Evolutionary conservation across 768 basidiomycete species (phyloP), one percentile per base, ranked within the genome.

Genomic region (Leccinum pellstonianum): DNA sequence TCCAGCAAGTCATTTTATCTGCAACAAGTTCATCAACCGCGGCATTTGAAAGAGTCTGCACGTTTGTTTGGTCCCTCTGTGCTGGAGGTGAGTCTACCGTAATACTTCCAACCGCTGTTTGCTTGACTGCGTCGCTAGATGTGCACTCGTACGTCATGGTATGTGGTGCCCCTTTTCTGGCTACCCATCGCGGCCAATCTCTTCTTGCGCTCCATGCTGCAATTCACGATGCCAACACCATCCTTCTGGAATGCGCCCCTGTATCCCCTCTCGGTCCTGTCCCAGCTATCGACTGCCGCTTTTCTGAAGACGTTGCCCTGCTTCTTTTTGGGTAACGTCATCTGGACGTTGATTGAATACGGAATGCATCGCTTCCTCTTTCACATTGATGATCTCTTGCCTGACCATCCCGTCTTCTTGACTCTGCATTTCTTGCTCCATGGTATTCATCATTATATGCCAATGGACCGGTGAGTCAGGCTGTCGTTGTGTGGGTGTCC

Each of bases 301-400:
- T 75, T 87, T 58, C 63, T 74, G 10, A 85, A 89, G 66, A 81
- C 86, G 0, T 56, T 82, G 19, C 63, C 76, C 0, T 96, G 86
- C 74, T 98, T 95, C 80, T 72, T 93, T 60, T 54, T 86, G 46
- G 97, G 97, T 5, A 95, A 93, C 72, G 33, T 97, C 53, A 80
- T 96, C 57, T 99, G 96, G 96, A 98, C 97, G 0, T 72, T 97
- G 59, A 76, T 97, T 73, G 97, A 98, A 75, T 99, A 98, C 72
- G 77, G 80, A 12, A 77, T 99, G 68, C 97, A 99, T 75, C 88
- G 97, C 46, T 98, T 98, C 85, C 77, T 99, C 53, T 99, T 99
- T 86, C 97, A 99, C 74, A 77, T 99, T 66, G 97, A 99, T 70
- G 80, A 85, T 9, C 74, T 81, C 68, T 83, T 99, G 21, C 97